Conservation (phyloP, 768 basidiomycete species). For the Baorangia bicolor region DNA sequence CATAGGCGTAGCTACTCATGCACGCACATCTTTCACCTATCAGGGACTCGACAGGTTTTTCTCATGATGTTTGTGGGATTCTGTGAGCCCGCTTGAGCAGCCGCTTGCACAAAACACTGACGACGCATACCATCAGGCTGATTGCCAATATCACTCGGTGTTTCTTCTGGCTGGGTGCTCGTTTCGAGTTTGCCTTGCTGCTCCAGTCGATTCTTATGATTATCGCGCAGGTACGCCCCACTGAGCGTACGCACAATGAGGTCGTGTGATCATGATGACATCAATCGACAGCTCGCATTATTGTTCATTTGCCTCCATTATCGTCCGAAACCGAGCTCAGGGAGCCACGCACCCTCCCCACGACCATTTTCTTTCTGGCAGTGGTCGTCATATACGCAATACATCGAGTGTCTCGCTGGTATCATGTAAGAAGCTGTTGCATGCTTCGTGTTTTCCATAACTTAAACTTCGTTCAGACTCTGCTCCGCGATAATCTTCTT, state of each 20-base stretch:
- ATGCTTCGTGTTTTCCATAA: constrained; percentile 7
- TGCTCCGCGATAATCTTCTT: constrained; percentile 72
- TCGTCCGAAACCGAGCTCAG: constrained; percentile 58
- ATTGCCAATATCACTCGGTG: constrained; percentile 85
- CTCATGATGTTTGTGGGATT: constrained; percentile 83
- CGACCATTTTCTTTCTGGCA: constrained; percentile 84
- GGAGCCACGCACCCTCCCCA: constrained; percentile 54
- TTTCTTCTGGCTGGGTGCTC: constrained; percentile 87
- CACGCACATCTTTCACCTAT: constrained; percentile 3
- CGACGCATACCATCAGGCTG: constrained; percentile 42
- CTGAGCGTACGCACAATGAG: constrained; percentile 1
- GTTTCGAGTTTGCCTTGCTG: constrained; percentile 74
- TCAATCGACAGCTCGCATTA: constrained; percentile 57
- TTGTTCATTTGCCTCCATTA: constrained; percentile 81
- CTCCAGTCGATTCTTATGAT: constrained; percentile 86
- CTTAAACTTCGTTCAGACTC: constrained; percentile 38
- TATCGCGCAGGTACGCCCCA: constrained; percentile 61
- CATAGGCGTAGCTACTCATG: constrained; percentile 1
- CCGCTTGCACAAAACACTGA: constrained; percentile 8
- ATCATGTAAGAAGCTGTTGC: constrained; percentile 52
- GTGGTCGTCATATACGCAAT: constrained; percentile 74
- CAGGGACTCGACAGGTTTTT: constrained; percentile 85
- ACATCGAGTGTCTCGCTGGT: constrained; percentile 80
- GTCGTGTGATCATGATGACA: constrained; percentile 21
- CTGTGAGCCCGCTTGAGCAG: constrained; percentile 43